Evolutionary conservation across 768 basidiomycete genomes (phyloP), one percentile per base, ranked within the genome.

Genomic region (Tylopilus intermedius): DNA sequence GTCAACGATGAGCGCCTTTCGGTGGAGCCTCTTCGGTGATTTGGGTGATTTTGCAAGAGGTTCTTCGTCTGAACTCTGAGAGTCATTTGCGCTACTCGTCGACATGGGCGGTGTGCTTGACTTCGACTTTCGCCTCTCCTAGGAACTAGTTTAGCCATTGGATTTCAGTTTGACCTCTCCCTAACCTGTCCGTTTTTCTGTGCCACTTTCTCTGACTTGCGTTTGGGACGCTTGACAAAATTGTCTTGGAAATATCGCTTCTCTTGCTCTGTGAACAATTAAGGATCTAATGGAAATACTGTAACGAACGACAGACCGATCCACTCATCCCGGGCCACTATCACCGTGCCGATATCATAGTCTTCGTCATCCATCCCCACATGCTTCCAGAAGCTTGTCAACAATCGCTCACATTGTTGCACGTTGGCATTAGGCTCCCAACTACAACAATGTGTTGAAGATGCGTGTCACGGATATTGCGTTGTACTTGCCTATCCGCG

Each of bases 371-470:
- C 82, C 15, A 65, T 63, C 1, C 85, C 85, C 18, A 88, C 58
- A 47, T 84, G 74, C 5, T 67, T 62, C 83, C 83, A 85, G 63
- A 89, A 89, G 55, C 80, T 82, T n/a, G 65, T 55, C 24, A 87
- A 67, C 14, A 89, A 72, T 18, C 81, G 76, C 14, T 76, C 67
- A 61, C 87, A 89, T 26, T 75, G 70, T 33, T 63, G 58, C 13
- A 89, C 72, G 62, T 89, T 86, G 7, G 67, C 68, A 47, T 74
- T 68, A 10, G 87, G 87, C 53, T 88, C 87, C 86, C 86, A 88
- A 59, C 87, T 88, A 51, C 41, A 53, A 35, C 5, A 56, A 35
- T n/a, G 29, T 50, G 45, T 47, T 24, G 14, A 39, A 48, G 53
- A 26, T 22, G 39, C 35, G 37, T n/a, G 6, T 30, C 48, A 40